These are phyloP conservation scores for Microbotryomycetes sp. DNA, from an alignment of 1,284 basidiomycete species.

Conservation along the genomic window DNA sequence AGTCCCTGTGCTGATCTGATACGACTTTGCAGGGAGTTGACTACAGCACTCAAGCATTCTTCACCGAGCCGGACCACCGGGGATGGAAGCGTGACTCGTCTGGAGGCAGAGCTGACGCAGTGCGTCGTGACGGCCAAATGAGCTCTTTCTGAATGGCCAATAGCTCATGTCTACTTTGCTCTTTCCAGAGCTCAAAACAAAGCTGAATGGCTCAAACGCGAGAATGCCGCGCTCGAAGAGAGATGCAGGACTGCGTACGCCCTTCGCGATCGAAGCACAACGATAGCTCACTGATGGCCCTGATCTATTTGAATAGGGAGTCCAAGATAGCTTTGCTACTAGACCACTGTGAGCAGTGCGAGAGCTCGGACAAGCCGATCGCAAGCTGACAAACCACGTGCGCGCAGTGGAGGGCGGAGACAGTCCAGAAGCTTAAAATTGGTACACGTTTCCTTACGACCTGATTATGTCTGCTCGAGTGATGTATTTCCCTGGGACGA, in stretches of 20 bases:
- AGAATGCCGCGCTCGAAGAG: slow-evolving; percentile 34
- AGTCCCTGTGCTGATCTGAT: not conserved
- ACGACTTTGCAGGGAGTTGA: slow-evolving; percentile 25
- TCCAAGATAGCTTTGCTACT: slow-evolving; percentile 28
- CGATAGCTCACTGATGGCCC: not conserved
- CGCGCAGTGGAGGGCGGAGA: too few relatives aligned
- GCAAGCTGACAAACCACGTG: too few relatives aligned
- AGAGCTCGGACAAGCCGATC: not conserved
- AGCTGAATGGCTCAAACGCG: slow-evolving; percentile 35
- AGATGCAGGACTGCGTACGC: slow-evolving; percentile 29
- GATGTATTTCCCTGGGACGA: too few relatives aligned
- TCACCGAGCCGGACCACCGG: slow-evolving; percentile 3
- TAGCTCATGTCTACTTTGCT: not conserved
- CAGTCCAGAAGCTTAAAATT: too few relatives aligned
- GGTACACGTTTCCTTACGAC: too few relatives aligned
- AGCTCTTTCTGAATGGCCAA: not conserved
- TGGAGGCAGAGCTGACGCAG: slow-evolving; percentile 20
- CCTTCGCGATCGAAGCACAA: too few relatives aligned
- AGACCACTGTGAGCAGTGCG: slow-evolving; percentile 19
- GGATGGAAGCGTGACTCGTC: slow-evolving; percentile 7
- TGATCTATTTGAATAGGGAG: slow-evolving; percentile 5
- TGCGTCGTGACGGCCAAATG: not conserved
- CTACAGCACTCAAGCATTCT: slow-evolving; percentile 26
- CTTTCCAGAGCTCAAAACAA: slow-evolving; percentile 26
- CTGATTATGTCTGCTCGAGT: too few relatives aligned